Base-by-base conservation (phyloP, 805 yeast species). In the Wickerhamomyces silvicola region DNA sequence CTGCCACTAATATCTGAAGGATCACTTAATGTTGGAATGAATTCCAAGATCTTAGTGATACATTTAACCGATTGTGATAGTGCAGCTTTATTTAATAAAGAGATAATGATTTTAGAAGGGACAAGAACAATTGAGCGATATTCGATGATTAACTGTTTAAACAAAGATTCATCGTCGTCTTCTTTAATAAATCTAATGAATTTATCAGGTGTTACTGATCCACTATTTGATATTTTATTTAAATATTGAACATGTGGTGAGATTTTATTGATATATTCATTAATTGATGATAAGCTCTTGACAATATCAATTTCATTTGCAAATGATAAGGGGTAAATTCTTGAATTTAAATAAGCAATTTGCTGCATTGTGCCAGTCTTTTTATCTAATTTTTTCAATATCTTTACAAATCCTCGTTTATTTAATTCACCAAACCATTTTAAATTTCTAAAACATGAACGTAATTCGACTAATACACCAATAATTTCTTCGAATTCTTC, bases 361-460 rank as follows among this genome's bases (percentile, higher is more conserved):
- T 78, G 81, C 30, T 71, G 70, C 32, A 57, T 54, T 0, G 82
- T 72, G 6, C 82, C 81, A 18, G 72, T 64, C 54, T 86, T 86
- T 62, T 90, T 90, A 57, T 90, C 97, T 46, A 88, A 66, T 50
- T 88, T 88, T 61, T 88, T 88, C 50, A 90, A 64, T 42, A 90
- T 90, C 61, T 88, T 88, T 33, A 78, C 72, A 46, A 87, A 83
- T 0, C 95, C 97, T 39, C 94, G 76, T 51, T 81, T 84, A 63
- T 88, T 88, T 47, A 88, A 72, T 51, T 90, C 97, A 16, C 94
- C 94, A 55, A 74, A 88, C 95, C 97, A 90, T 55, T 84, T 87
- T 52, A 88, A 65, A 56, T 87, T 87, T 36, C 96, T 68, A 39
- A 82, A 74, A 37, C 76, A 75, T 12, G 81, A 68, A 28, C 95